Evolutionary conservation across 306 rosid species (phyloP).

Genomic region (Prunus campanulata): DNA sequence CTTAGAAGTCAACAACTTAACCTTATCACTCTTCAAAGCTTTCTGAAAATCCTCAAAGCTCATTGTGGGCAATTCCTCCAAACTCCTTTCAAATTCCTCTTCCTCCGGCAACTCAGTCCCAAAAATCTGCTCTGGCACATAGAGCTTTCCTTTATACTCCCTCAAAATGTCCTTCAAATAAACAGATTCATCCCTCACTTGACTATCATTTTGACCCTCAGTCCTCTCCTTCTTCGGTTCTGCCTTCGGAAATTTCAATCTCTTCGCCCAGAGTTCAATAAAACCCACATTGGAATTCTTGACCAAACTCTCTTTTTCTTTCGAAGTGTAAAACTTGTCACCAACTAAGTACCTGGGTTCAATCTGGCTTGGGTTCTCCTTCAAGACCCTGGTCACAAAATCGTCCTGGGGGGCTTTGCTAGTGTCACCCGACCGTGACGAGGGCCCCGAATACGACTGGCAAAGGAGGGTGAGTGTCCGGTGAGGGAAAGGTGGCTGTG

Average conservation of each 20-base stretch:
- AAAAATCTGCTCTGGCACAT: slow-evolving; percentile 92
- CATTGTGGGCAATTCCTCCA: slow-evolving; percentile 65
- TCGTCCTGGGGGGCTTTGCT: slow-evolving; percentile 44
- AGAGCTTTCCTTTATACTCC: slow-evolving; percentile 86
- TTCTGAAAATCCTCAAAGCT: slow-evolving; percentile 64
- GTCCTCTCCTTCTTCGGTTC: slow-evolving; percentile 29
- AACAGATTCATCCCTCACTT: slow-evolving; percentile 47
- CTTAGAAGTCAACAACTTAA: slow-evolving; percentile 65
- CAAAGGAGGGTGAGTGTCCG: slow-evolving; percentile 48
- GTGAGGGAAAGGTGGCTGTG: slow-evolving; percentile 25
- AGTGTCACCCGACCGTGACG: slow-evolving; percentile 27
- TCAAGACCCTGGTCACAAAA: slow-evolving; percentile 74
- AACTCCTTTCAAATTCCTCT: slow-evolving; percentile 55
- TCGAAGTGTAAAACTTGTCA: slow-evolving; percentile 58
- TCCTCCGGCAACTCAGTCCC: slow-evolving; percentile 61
- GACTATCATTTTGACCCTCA: slow-evolving; percentile 35
- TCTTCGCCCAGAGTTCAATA: slow-evolving; percentile 39
- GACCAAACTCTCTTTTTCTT: slow-evolving; percentile 57
- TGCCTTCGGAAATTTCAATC: slow-evolving; percentile 35
- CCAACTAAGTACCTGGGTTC: slow-evolving; percentile 77
- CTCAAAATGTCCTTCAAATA: slow-evolving; percentile 76
- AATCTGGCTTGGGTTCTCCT: slow-evolving; percentile 91
- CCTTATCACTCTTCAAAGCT: slow-evolving; percentile 58
- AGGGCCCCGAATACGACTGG: slow-evolving; percentile 37
- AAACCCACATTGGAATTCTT: slow-evolving; percentile 38